These are phyloP conservation scores for Scenedesmus sp. DNA, from an alignment of 163 green algal genomes.

Conservation along the genomic window DNA sequence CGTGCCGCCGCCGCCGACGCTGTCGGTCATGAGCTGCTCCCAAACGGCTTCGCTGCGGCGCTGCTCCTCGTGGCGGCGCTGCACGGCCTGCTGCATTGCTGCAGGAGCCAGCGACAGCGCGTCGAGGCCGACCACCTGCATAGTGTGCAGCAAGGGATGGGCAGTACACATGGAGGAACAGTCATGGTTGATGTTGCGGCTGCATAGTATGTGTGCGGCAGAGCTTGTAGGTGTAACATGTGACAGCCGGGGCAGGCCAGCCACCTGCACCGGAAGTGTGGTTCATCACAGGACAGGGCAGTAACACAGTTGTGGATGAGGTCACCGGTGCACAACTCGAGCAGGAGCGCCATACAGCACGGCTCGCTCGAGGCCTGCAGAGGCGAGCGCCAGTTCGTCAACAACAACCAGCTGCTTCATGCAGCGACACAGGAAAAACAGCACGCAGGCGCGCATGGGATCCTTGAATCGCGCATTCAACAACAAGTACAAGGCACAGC, in stretches of 20 bases:
- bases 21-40: slow-evolving; percentile 26
- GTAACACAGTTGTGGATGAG: too few species aligned
- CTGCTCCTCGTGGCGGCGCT: background rate
- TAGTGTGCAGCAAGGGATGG: background rate
- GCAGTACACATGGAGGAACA: too few species aligned
- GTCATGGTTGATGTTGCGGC: too few species aligned
- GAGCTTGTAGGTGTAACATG: background rate
- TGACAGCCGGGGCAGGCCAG: background rate
- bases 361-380: too few species aligned
- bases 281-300: background rate
- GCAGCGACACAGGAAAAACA: background rate
- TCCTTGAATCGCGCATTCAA: too few species aligned
- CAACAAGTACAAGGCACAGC: too few species aligned
- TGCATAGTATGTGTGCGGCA: background rate
- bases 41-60: slow-evolving; percentile 16
- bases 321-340: too few species aligned
- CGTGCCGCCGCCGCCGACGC: slow-evolving; percentile 43
- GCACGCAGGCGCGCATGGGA: too few species aligned
- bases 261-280: background rate
- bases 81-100: background rate
- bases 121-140: slow-evolving; percentile 30
- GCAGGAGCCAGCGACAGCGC: slow-evolving; percentile 20
- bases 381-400: background rate
- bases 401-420: background rate
- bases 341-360: background rate